Evolutionary conservation across 306 rosid genomes (phyloP).

Genomic region (Senna tora): DNA sequence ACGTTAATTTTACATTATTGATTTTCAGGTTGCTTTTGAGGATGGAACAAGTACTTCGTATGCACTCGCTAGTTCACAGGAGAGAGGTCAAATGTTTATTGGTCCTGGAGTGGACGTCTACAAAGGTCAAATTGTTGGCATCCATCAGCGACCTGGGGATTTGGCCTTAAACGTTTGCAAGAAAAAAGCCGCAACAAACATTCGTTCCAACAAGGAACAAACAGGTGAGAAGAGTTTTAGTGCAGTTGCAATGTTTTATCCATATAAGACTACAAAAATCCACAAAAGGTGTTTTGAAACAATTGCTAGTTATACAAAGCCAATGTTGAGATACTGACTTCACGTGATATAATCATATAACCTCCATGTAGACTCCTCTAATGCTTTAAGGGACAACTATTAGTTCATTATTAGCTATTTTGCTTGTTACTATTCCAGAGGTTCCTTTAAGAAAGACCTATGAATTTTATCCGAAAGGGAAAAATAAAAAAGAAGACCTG

Average conservation of each 20-base stretch:
- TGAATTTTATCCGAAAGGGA: too few species aligned
- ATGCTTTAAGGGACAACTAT: neutral
- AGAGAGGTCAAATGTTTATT: slow-evolving; percentile 92
- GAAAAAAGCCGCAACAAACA: slow-evolving; percentile 94
- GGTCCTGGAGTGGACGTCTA: slow-evolving; percentile 82
- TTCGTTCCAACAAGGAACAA: slow-evolving; percentile 93
- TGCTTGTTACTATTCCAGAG: neutral
- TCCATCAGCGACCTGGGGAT: slow-evolving; percentile 97
- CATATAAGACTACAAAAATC: slow-evolving; percentile 24
- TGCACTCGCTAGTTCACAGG: slow-evolving; percentile 89
- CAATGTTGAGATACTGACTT: neutral
- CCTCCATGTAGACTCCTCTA: neutral
- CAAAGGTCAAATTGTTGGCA: slow-evolving; percentile 93
- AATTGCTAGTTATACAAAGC: slow-evolving; percentile 18
- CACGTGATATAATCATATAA: slow-evolving; percentile 10
- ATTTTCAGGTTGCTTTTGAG: slow-evolving; percentile 94
- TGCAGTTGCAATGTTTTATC: slow-evolving; percentile 21
- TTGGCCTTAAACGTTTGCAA: slow-evolving; percentile 91
- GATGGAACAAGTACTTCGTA: slow-evolving; percentile 88
- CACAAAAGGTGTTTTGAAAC: slow-evolving; percentile 1
- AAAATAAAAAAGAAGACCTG: neutral
- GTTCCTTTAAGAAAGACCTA: slow-evolving; percentile 7
- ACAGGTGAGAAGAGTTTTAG: slow-evolving; percentile 64
- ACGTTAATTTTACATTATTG: slow-evolving; percentile 29
- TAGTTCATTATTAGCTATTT: slow-evolving; percentile 16